These are phyloP conservation scores for Coemansia aciculifera DNA, from an alignment of 192 early-diverging fungal species.

Conservation along the genomic window DNA sequence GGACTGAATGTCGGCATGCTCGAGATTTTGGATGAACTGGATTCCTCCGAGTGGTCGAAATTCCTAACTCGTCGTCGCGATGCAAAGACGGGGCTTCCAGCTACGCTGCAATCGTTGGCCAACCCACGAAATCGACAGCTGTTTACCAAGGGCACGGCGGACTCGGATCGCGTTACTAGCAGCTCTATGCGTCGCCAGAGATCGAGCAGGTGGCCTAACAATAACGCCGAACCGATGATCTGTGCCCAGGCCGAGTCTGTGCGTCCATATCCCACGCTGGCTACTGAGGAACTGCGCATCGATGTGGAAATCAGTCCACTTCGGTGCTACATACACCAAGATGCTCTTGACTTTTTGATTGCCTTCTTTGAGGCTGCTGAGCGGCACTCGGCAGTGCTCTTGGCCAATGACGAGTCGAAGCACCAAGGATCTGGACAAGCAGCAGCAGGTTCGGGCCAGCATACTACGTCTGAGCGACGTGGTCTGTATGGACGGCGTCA, in stretches of 20 bases:
- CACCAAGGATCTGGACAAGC: not conserved
- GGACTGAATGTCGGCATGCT: conserved; percentile 43
- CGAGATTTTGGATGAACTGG: conserved; percentile 52
- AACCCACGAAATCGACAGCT: conserved; percentile 48
- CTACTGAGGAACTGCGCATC: conserved; percentile 46
- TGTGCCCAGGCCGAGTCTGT: conserved; percentile 47
- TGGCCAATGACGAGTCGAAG: not conserved
- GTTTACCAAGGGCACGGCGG: conserved; percentile 40
- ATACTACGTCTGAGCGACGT: not conserved
- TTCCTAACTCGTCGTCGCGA: conserved; percentile 53
- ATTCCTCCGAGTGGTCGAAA: conserved; percentile 56
- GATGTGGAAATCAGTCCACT: conserved; percentile 75
- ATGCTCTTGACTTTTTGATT: conserved; percentile 82
- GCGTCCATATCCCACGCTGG: conserved; percentile 44
- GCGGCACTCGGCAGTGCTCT: conserved; percentile 11
- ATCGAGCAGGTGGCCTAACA: conserved; percentile 42
- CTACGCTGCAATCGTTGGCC: conserved; percentile 43
- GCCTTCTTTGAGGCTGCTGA: conserved; percentile 66
- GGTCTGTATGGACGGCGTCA: conserved; percentile 3
- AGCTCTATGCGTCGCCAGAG: conserved; percentile 38
- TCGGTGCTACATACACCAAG: conserved; percentile 90
- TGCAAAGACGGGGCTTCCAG: conserved; percentile 44
- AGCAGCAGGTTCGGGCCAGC: not conserved
- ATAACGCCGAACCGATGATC: conserved; percentile 46
- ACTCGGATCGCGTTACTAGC: conserved; percentile 45